Evolutionary conservation across 2,329 filamentous ascomycete genomes (phyloP), one percentile per base, ranked within the genome.

Genomic region (Scleromitrula shiraiana): DNA sequence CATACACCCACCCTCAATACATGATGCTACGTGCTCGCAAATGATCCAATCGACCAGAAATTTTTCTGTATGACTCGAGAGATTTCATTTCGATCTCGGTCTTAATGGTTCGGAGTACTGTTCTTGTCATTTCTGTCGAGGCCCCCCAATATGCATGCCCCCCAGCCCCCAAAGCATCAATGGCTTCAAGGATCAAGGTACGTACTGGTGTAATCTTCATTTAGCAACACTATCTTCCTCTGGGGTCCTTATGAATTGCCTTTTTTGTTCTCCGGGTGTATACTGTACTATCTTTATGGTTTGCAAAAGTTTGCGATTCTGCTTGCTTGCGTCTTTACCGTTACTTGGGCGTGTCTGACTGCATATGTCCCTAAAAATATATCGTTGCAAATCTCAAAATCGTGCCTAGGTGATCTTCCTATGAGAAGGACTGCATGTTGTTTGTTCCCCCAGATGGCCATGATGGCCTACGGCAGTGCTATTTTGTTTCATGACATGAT

Each of bases 381-480:
- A 8, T 19, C 14, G 12, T 22, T 24, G n/a, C 23, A 29, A 47
- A 32, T 40, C 37, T 26, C 17, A 10, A 15, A 33, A 15, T 20
- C 22, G 35, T 42, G 38, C 20, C 27, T 46, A 23, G 30, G 17
- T 22, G 20, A 46, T 30, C 19, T 14, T 42, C 17, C 26, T n/a
- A 41, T 47, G 30, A 14, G 29, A 33, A 20, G n/a, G 45, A 33
- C 40, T 50, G 50, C 48, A 46, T 47, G 32, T 50, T 50, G 41
- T 50, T 51, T 41, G 40, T 27, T 32, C 38, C 14, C 14, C 20
- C 17, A 23, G 17, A 8, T n/a, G 9, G 8, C 8, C 20, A 37
- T 37, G 35, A 12, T 12, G 12, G 17, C 35, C 35, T 22, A 20
- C 35, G 35, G 19, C 14, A 20, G 17, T 37, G 35, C 17, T 10